phyloP scores from a whole-genome alignment of 2,329 filamentous ascomycete species.

The Coniochaeta sp. region DNA sequence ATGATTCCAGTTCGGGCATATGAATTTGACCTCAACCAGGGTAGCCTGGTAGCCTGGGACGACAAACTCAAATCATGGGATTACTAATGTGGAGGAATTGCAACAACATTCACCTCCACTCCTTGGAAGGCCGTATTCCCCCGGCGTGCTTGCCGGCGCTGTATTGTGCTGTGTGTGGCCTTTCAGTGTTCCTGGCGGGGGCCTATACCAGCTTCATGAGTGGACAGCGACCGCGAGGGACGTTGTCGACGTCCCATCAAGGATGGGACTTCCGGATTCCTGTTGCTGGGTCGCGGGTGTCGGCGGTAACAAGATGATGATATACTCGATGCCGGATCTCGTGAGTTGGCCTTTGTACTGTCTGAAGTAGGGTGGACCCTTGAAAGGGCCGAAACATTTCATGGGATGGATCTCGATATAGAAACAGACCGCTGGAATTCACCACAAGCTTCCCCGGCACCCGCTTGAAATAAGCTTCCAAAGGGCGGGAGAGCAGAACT shows the following conservation, averaged over 20 bases:
- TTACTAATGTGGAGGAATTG: background rate
- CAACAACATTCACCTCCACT: background rate
- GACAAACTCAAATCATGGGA: constrained; percentile 2
- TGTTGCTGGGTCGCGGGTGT: background rate
- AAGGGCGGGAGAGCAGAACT: background rate
- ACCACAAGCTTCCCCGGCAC: background rate
- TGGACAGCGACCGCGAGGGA: background rate
- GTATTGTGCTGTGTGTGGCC: background rate
- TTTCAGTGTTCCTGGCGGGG: background rate
- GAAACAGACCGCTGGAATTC: background rate
- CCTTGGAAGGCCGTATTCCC: background rate
- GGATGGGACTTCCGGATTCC: background rate
- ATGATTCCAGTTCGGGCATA: background rate
- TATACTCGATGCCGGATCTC: background rate
- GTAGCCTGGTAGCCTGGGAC: background rate
- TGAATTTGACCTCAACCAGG: background rate
- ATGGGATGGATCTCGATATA: background rate
- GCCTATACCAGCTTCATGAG: background rate
- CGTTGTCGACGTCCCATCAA: background rate
- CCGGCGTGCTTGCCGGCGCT: background rate
- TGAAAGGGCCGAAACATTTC: background rate
- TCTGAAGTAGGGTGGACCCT: background rate
- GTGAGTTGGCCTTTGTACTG: background rate
- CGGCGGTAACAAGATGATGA: background rate
- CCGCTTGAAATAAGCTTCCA: background rate